Evolutionary conservation across 1,284 basidiomycete species (phyloP).

Genomic region (Rhodotorula sp.): DNA sequence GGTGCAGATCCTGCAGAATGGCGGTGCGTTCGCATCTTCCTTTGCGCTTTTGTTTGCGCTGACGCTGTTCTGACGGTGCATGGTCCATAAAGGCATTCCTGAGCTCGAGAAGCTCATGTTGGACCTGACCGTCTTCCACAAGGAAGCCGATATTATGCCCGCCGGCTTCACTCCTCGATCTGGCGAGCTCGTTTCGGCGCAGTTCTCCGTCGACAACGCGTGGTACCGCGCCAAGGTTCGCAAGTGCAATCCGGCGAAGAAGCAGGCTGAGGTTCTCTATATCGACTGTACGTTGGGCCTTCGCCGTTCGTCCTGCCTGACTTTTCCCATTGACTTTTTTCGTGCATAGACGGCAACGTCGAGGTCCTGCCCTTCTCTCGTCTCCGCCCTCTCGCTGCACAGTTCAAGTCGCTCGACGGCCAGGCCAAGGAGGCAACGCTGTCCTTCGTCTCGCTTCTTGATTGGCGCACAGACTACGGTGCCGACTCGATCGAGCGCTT

Average conservation of each 20-base stretch:
- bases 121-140: slow-evolving; percentile 83
- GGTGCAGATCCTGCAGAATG: slow-evolving; percentile 71
- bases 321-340: neutral
- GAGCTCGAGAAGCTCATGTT: slow-evolving; percentile 89
- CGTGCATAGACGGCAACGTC: slow-evolving; percentile 43
- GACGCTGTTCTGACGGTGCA: neutral
- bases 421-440: slow-evolving; percentile 47
- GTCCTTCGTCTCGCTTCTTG: slow-evolving; percentile 44
- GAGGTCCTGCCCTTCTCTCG: slow-evolving; percentile 43
- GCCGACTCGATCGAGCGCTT: slow-evolving; percentile 80
- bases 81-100: slow-evolving; percentile 56
- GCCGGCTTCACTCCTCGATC: slow-evolving; percentile 58
- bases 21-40: slow-evolving; percentile 10
- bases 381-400: slow-evolving; percentile 43
- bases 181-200: slow-evolving; percentile 79
- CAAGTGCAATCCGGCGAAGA: slow-evolving; percentile 74
- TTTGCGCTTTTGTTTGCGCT: neutral
- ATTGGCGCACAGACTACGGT: slow-evolving; percentile 57
- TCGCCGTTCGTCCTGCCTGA: neutral
- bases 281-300: slow-evolving; percentile 37
- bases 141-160: slow-evolving; percentile 58
- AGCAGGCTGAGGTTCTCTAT: slow-evolving; percentile 65
- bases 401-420: slow-evolving; percentile 44
- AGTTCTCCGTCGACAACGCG: slow-evolving; percentile 75
- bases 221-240: slow-evolving; percentile 94